Conservation (phyloP, 768 basidiomycete species). For the Suillus decipiens region DNA sequence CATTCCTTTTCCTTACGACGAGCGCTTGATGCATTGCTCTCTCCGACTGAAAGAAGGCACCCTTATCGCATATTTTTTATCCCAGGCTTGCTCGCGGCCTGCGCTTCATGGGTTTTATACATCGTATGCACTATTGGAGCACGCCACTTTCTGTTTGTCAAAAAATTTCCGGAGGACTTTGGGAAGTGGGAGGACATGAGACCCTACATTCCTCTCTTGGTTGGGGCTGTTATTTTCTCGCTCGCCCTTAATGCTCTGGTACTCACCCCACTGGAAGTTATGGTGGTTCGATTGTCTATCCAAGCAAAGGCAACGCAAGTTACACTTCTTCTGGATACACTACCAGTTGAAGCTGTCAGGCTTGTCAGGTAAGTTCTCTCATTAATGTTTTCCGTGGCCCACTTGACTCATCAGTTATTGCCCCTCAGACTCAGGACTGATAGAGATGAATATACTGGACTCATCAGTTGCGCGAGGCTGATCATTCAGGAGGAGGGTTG, state of each 20-base stretch:
- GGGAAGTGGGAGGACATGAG: neutral
- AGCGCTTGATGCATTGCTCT: conserved; percentile 4
- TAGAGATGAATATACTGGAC: neutral
- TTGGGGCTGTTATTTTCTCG: conserved; percentile 13
- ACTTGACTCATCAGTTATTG: neutral
- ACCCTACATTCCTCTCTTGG: conserved; percentile 14
- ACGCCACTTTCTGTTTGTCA: conserved; percentile 3
- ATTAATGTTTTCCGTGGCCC: neutral
- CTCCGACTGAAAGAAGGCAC: neutral
- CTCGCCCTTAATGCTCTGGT: conserved; percentile 10
- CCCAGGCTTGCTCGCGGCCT: neutral
- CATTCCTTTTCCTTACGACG: neutral
- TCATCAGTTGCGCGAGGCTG: conserved; percentile 31
- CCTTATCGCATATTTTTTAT: conserved; percentile 3
- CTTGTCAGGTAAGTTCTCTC: neutral
- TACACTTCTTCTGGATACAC: neutral
- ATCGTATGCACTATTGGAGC: neutral
- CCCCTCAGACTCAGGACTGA: neutral
- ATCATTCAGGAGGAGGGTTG: conserved; percentile 40
- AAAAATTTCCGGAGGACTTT: neutral
- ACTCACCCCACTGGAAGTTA: conserved; percentile 29
- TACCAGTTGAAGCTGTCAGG: neutral
- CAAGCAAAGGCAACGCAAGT: neutral
- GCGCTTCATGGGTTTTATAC: neutral
- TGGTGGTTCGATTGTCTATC: conserved; percentile 13